phyloP scores from a whole-genome alignment of 129 eudicot species.

The Scalesia atractyloides region DNA sequence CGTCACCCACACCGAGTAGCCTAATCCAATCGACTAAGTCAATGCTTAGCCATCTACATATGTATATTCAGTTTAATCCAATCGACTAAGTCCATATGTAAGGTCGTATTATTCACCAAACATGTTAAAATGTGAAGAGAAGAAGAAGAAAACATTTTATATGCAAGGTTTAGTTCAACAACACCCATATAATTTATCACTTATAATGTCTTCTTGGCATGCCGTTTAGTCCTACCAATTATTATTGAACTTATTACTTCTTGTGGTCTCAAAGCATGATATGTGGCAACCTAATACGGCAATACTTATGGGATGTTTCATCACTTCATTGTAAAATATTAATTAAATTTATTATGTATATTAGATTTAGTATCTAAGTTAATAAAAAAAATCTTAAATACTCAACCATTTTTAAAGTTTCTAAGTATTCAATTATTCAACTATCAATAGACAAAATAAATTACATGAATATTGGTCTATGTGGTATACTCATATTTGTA shows the following conservation, averaged over 20 bases:
- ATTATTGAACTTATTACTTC: constrained; percentile 19
- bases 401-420: too few species aligned
- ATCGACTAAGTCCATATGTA: not conserved
- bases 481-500: too few species aligned
- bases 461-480: too few species aligned
- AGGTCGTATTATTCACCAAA: constrained; percentile 26
- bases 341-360: not conserved
- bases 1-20: too few species aligned
- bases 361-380: not conserved
- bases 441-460: too few species aligned
- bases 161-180: constrained; percentile 35
- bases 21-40: too few species aligned
- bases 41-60: not conserved
- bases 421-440: too few species aligned
- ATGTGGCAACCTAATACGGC: constrained; percentile 13
- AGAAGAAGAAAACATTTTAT: not conserved
- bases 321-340: not conserved
- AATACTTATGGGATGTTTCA: constrained; percentile 12
- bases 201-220: constrained; percentile 17
- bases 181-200: constrained; percentile 6
- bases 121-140: not conserved
- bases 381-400: not conserved
- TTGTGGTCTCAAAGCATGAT: constrained; percentile 12
- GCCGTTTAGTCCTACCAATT: constrained; percentile 19
- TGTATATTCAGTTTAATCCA: not conserved